Conservation (phyloP, 192 early-diverging fungal species). For the Physocladia obscura region DNA sequence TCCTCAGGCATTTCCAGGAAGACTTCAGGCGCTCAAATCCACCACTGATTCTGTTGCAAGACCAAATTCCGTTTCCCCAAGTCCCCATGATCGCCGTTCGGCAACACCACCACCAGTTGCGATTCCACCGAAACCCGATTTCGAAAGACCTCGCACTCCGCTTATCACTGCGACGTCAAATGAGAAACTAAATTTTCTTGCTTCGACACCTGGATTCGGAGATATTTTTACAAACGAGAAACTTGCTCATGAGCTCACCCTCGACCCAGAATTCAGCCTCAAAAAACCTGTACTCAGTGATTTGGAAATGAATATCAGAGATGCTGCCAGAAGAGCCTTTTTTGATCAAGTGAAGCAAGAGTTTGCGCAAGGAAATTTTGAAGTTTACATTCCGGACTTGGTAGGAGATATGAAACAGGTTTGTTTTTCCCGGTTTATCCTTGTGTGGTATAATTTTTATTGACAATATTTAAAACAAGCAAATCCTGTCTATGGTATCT, state of each 20-base stretch:
- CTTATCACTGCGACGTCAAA: neutral
- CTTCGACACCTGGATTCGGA: constrained; percentile 33
- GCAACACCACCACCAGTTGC: neutral
- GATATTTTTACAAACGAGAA: constrained; percentile 58
- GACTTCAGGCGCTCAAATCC: neutral
- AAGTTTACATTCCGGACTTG: constrained; percentile 51
- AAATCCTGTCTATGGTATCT: constrained; percentile 65
- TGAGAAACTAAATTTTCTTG: too few relatives aligned
- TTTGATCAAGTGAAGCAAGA: constrained; percentile 68
- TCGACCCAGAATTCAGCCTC: constrained; percentile 72
- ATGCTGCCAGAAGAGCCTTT: constrained; percentile 68
- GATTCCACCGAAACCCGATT: neutral
- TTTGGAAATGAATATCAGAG: constrained; percentile 58
- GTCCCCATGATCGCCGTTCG: neutral
- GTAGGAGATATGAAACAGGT: constrained; percentile 61
- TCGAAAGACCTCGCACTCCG: constrained; percentile 1
- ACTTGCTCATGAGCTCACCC: constrained; percentile 73
- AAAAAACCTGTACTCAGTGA: constrained; percentile 37
- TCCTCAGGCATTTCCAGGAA: constrained; percentile 39
- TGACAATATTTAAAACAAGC: constrained; percentile 32
- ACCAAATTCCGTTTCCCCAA: neutral
- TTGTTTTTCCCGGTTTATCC: constrained; percentile 9
- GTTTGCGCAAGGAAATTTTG: constrained; percentile 48
- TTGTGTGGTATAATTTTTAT: constrained; percentile 3
- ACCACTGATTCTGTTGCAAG: constrained; percentile 8